Evolutionary conservation across 306 rosid species (phyloP), one percentile per base, ranked within the genome.

Genomic region (Boehmeria nivea): DNA sequence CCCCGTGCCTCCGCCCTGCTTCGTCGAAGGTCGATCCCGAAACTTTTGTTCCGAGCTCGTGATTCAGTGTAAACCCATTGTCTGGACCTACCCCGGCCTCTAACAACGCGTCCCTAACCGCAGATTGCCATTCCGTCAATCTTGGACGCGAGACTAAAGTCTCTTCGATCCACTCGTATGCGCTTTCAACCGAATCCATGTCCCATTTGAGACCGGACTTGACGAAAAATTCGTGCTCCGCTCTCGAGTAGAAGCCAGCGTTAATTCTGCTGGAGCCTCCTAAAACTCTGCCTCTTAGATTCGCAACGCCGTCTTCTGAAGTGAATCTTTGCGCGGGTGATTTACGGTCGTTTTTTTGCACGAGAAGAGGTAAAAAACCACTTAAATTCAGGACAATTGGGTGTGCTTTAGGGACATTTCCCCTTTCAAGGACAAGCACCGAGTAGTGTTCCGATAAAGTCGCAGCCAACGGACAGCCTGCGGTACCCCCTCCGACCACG

Each of bases 401-500:
- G 31, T 58, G 47, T 10, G 63, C 39, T 3, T 11, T 25, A 7
- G 77, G 77, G 5, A 11, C 59, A 15, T 39, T 53, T 27, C 77
- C 77, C 20, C 71, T 51, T 26, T 71, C 71, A 2, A 72, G 71
- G 33, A 72, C n/a, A 27, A 72, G 77, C 4, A 72, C 67, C 0
- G 45, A 34, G 63, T 51, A 65, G 0, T 60, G 65, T 38, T 50
- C 14, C 11, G 77, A 72, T n/a, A 72, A 31, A 23, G 77, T 72
- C 39, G 77, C 63, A 0, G 71, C 76, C 39, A 59, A 58, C 22
- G 76, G 63, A 12, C 71, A 71, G 2, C 76, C 67, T 0, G 72
- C 59, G 3, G 77, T 72, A 2, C 77, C 72, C 5, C 77, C 77
- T 16, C 77, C 77, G 31, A 72, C 25, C 45, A 65, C 53, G 19